These are phyloP conservation scores for Boletus sp. DNA, from an alignment of 768 basidiomycete species.

Conservation along the genomic window DNA sequence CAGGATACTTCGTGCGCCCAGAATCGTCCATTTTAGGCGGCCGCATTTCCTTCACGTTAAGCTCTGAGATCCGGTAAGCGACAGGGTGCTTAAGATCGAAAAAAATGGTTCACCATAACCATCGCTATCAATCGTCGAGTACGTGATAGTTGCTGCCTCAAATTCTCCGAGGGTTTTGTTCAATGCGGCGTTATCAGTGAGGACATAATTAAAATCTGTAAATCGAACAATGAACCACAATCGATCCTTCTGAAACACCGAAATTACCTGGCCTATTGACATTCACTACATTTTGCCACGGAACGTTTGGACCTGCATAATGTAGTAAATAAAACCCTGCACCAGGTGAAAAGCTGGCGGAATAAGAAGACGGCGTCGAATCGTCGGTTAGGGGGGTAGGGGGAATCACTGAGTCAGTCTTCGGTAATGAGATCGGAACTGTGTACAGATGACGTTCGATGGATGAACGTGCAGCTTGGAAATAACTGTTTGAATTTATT, in stretches of 20 bases:
- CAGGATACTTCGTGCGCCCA: slow-evolving; percentile 94
- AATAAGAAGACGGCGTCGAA: slow-evolving; percentile 54
- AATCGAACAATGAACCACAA: slow-evolving; percentile 1
- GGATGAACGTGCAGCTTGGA: slow-evolving; percentile 82
- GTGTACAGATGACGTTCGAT: slow-evolving; percentile 84
- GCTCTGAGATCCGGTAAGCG: slow-evolving; percentile 47
- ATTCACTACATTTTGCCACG: slow-evolving; percentile 81
- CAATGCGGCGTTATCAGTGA: slow-evolving; percentile 71
- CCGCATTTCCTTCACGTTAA: slow-evolving; percentile 88
- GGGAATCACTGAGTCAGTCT: slow-evolving; percentile 31
- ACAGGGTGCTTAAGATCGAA: slow-evolving; percentile 14
- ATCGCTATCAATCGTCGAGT: slow-evolving; percentile 75
- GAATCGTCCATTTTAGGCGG: slow-evolving; percentile 93
- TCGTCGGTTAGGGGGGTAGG: slow-evolving; percentile 55
- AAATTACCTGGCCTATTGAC: slow-evolving; percentile 45
- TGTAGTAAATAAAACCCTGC: slow-evolving; percentile 81
- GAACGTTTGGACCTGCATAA: slow-evolving; percentile 80
- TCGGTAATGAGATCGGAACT: slow-evolving; percentile 60
- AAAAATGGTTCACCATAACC: slow-evolving; percentile 60
- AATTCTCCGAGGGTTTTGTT: slow-evolving; percentile 64
- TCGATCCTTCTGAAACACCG: not conserved
- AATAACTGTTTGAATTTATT: slow-evolving; percentile 60
- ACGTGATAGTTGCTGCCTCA: slow-evolving; percentile 65
- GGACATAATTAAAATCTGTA: slow-evolving; percentile 58
- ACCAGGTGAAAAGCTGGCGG: slow-evolving; percentile 76